Evolutionary conservation across 2,329 filamentous ascomycete species (phyloP), one percentile per base, ranked within the genome.

Genomic region (Leptoxyphium fumago): DNA sequence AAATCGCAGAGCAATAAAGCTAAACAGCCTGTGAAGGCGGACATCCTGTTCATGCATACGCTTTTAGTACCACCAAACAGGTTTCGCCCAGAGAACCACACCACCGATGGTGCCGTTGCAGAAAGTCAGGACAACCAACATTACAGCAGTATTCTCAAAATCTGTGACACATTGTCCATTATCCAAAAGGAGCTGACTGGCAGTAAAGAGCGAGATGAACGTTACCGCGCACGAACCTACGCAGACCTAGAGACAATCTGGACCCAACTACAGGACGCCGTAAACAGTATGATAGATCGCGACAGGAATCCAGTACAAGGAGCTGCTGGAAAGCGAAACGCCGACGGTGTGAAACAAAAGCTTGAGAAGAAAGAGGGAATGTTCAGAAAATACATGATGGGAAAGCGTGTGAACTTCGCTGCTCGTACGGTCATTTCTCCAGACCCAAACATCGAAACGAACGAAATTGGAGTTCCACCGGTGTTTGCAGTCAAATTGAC

Each of bases 301-400:
- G 83, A 88, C 56, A 81, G 88, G 49, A 94, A 91, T 55, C 84
- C 87, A 2, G 72, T 86, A 2, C 80, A 83, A 50, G 86, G 86
- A 42, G 72, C 78, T 14, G 84, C 86, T 26, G 84, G 80, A 11
- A 80, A 82, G 56, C 74, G 80, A 45, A 82, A 85, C 43, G 84
- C 93, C 48, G 88, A 94, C 50, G 91, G 93, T 54, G 94, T 98
- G 67, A 98, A 98, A 67, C 91, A 98, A 61, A 83, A 88, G 59
- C 73, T 98, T 26, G 91, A 98, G 66, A 98, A 98, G 72, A 98
- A 98, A 66, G 93, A 98, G 60, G 91, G 91, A 51, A 73, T 98
- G 28, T 98, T 98, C 71, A 76, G 91, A 55, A 96, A 94, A 71
- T 95, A 98, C 65, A 96, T 98, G 91, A 98, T 98, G 91, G 91